Base-by-base conservation (phyloP, 2,329 filamentous ascomycete species). In the Pyricularia pennisetigena region DNA sequence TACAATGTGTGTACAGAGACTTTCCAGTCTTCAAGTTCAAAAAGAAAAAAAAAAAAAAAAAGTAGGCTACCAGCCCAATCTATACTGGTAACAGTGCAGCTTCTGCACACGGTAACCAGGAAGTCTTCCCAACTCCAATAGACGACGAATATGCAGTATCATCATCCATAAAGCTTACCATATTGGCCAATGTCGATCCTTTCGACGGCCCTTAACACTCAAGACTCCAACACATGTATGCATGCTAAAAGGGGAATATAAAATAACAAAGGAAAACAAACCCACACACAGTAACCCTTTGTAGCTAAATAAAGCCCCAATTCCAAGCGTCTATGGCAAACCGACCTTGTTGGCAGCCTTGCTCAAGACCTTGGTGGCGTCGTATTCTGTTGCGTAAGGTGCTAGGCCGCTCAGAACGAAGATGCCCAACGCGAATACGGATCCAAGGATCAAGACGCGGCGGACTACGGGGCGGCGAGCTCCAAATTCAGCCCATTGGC, bases 401-500 rank as follows among this genome's bases (percentile, higher is more conserved):
- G 88, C 88, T 71, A 91, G 78, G 59, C 87, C 86, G 70, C 86
- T 87, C 69, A 96, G 85, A 24, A 96, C 78, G 72, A 94, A 79
- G 67, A 85, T 79, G 71, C 91, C 78, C 69, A 92, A 77, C 24
- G 86, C 83, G 29, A 85, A 79, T 67, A 83, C 85, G 28, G 85
- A 79, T 64, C 83, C 85, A 70, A 94, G 86, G 73, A 95, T 82
- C 71, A 92, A 82, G 67, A 94, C 78, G 82, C 94, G 94, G 81
- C 93, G 91, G 74, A 91, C 83, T 64, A 88, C 86, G 14, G 94
- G 94, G 76, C 90, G 90, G 72, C 84, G 85, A 74, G 87, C 87
- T 69, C 93, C 93, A 73, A 95, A 93, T 75, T 97, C 93, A 67
- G 90, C 90, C 93, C 93, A 97, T 70, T 89, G 86, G 76, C 93